A percentile compares a stretch with the other conserved stretches of the same genome.
Evolutionary conservation across 2,329 filamentous ascomycete genomes (phyloP).

Genomic region (Colletotrichum sp.): DNA sequence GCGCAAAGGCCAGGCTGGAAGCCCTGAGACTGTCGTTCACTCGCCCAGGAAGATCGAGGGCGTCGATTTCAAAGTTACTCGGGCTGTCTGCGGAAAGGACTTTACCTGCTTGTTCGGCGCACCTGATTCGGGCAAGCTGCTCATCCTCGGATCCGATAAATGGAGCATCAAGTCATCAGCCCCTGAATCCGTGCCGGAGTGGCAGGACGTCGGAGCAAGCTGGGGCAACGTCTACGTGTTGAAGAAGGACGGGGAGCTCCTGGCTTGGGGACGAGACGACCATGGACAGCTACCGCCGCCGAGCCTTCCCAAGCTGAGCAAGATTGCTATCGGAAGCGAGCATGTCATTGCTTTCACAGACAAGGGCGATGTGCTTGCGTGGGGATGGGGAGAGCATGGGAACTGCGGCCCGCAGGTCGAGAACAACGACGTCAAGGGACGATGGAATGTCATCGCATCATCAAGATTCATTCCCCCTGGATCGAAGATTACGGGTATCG

Average conservation of each 20-base stretch:
- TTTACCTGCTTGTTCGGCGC: slow-evolving; percentile 77
- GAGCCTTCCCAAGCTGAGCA: slow-evolving; percentile 60
- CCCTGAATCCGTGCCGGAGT: slow-evolving; percentile 58
- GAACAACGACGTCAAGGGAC: slow-evolving; percentile 70
- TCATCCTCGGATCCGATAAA: slow-evolving; percentile 77
- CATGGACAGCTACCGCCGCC: slow-evolving; percentile 79
- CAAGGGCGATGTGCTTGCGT: slow-evolving; percentile 73
- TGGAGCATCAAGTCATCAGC: slow-evolving; percentile 67
- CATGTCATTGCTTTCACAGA: slow-evolving; percentile 78
- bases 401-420: slow-evolving; percentile 81
- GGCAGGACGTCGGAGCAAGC: slow-evolving; percentile 75
- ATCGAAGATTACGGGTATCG: slow-evolving; percentile 64
- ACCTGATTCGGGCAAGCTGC: slow-evolving; percentile 60
- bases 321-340: slow-evolving; percentile 86
- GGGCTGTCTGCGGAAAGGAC: slow-evolving; percentile 81
- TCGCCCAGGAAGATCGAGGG: slow-evolving; percentile 65
- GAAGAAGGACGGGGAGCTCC: slow-evolving; percentile 60
- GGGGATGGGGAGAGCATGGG: slow-evolving; percentile 98
- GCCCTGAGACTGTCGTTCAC: slow-evolving; percentile 56
- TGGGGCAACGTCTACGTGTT: slow-evolving; percentile 86
- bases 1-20: slow-evolving; percentile 83
- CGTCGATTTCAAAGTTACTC: slow-evolving; percentile 64
- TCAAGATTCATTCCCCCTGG: slow-evolving; percentile 56
- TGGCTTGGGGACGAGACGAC: slow-evolving; percentile 84
- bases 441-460: slow-evolving; percentile 71